Percentiles rank a stretch among this genome's conserved stretches.
Evolutionary conservation across 345 rosid genomes (phyloP).

Genomic region (Murraya koenigii): DNA sequence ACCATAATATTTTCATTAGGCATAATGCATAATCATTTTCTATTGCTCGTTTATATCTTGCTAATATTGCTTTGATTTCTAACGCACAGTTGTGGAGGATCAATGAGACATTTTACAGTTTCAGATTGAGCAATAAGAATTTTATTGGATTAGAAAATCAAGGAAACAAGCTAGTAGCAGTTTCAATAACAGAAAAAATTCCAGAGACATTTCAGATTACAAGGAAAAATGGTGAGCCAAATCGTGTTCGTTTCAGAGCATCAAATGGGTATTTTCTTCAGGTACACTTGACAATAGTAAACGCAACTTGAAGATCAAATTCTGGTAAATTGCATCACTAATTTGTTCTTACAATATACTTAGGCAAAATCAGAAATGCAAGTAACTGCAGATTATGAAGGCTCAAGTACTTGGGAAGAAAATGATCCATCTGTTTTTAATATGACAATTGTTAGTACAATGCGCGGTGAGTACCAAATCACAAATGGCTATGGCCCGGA

Average conservation of each 20-base stretch:
- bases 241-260: constrained; percentile 23
- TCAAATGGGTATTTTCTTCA: constrained; percentile 34
- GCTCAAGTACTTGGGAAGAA: constrained; percentile 24
- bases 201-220: constrained; percentile 24
- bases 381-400: constrained; percentile 32
- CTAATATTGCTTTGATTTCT: background rate
- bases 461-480: constrained; percentile 35
- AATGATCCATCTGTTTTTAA: constrained; percentile 35
- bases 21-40: background rate
- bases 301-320: background rate
- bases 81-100: constrained; percentile 32
- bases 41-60: background rate
- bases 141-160: constrained; percentile 20
- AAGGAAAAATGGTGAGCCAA: constrained; percentile 13
- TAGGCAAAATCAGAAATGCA: constrained; percentile 21
- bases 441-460: constrained; percentile 12
- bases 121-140: constrained; percentile 20
- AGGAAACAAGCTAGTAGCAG: constrained; percentile 21
- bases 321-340: background rate
- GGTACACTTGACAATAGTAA: constrained; percentile 1
- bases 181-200: background rate
- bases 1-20: background rate
- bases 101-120: constrained; percentile 22
- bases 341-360: background rate
- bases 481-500: constrained; percentile 40